phyloP scores from a whole-genome alignment of 2,329 filamentous ascomycete genomes.

The Xylariaceae sp. region DNA sequence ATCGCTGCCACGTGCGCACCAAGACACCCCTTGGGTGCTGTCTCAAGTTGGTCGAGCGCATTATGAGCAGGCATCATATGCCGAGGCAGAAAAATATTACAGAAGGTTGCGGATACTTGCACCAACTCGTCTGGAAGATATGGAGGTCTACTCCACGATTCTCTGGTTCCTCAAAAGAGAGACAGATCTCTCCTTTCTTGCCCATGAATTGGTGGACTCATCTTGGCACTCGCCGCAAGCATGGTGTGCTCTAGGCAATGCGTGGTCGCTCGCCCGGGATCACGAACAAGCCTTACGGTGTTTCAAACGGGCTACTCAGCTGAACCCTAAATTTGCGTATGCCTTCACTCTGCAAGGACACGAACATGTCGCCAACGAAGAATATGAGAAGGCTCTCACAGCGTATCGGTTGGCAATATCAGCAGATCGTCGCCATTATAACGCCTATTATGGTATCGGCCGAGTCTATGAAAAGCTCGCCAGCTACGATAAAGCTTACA shows the following conservation, averaged over 20 bases:
- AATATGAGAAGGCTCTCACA: constrained; percentile 91
- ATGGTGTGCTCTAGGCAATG: constrained; percentile 95
- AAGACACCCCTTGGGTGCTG: constrained; percentile 92
- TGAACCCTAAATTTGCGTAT: constrained; percentile 91
- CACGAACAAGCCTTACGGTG: constrained; percentile 94
- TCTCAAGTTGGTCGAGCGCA: constrained; percentile 89
- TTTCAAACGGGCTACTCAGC: constrained; percentile 91
- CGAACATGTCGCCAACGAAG: constrained; percentile 94
- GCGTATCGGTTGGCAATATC: constrained; percentile 87
- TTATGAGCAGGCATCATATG: constrained; percentile 88
- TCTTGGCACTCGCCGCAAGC: constrained; percentile 91
- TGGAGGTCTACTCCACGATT: constrained; percentile 98
- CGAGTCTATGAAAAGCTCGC: constrained; percentile 88
- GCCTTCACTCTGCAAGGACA: constrained; percentile 95
- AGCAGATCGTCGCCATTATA: constrained; percentile 90
- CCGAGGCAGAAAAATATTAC: constrained; percentile 87
- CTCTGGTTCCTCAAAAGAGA: constrained; percentile 97
- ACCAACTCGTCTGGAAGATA: constrained; percentile 86
- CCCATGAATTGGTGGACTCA: constrained; percentile 86
- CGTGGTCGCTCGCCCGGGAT: constrained; percentile 89
- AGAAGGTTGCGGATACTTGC: constrained; percentile 78
- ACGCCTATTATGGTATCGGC: constrained; percentile 93
- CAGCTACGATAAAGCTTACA: constrained; percentile 88
- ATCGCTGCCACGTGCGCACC: constrained; percentile 74
- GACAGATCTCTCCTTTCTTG: constrained; percentile 87